Evolutionary conservation across 1,284 basidiomycete genomes (phyloP).

Genomic region (Irpex rosettiformis): DNA sequence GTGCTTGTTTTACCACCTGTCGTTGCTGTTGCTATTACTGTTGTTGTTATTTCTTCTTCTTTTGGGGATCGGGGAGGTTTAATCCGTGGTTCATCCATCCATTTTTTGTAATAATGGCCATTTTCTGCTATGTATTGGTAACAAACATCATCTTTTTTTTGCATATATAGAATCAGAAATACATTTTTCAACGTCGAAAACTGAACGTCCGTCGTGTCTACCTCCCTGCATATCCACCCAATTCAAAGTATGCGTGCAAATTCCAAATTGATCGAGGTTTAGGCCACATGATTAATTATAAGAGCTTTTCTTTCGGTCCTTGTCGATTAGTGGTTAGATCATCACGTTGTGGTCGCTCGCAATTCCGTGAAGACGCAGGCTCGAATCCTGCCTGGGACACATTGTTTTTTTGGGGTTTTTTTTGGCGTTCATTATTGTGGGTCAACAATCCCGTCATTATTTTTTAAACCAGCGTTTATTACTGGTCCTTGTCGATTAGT

Average conservation of each 20-base stretch:
- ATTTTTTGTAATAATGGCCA: neutral
- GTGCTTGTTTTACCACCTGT: neutral
- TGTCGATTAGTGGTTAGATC: slow-evolving; percentile 16
- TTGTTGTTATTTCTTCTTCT: too few species aligned
- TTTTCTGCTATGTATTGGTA: neutral
- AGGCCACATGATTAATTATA: too few species aligned
- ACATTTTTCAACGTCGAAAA: neutral
- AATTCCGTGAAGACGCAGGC: slow-evolving; percentile 13
- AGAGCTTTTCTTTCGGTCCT: slow-evolving; percentile 4
- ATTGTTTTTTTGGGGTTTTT: slow-evolving; percentile 4
- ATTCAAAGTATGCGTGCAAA: too few species aligned
- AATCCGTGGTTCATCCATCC: neutral
- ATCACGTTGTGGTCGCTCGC: slow-evolving; percentile 14
- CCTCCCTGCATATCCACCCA: neutral
- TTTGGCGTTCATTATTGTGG: too few species aligned
- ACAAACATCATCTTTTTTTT: neutral
- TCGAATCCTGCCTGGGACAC: slow-evolving; percentile 14
- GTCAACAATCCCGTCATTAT: too few species aligned
- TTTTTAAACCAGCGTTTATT: too few species aligned
- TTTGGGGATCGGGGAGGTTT: neutral
- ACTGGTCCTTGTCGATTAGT: too few species aligned
- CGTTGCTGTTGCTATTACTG: too few species aligned
- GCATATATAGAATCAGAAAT: neutral
- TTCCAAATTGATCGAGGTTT: too few species aligned
- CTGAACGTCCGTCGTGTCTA: neutral